These are phyloP conservation scores for Verticillium nubilum DNA, from an alignment of 2,329 filamentous ascomycete species.

Conservation along the genomic window DNA sequence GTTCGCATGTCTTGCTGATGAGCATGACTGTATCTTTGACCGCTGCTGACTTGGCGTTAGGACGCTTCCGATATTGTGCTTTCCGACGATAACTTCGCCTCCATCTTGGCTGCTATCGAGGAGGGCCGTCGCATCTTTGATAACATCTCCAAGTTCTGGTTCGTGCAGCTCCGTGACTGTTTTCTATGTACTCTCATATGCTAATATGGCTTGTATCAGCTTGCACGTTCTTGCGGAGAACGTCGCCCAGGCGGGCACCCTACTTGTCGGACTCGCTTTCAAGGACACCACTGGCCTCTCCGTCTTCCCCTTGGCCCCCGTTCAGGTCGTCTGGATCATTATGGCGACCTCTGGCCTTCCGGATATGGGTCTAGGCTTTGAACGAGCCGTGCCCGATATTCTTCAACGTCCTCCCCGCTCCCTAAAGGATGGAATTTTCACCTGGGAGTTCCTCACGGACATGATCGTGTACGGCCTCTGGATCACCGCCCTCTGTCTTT, in stretches of 20 bases:
- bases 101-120: slow-evolving; percentile 58
- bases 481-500: slow-evolving; percentile 45
- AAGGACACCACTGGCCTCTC: slow-evolving; percentile 54
- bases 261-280: slow-evolving; percentile 60
- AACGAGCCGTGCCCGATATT: slow-evolving; percentile 57
- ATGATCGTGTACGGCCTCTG: slow-evolving; percentile 56
- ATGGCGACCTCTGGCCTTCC: slow-evolving; percentile 64
- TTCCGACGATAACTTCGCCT: slow-evolving; percentile 62
- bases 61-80: slow-evolving; percentile 57
- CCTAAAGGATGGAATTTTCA: slow-evolving; percentile 45
- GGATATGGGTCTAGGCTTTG: slow-evolving; percentile 64
- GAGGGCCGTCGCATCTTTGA: slow-evolving; percentile 62
- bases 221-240: slow-evolving; percentile 57
- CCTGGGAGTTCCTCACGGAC: slow-evolving; percentile 51
- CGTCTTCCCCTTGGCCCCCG: slow-evolving; percentile 60
- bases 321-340: slow-evolving; percentile 66
- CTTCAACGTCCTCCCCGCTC: slow-evolving; percentile 51
- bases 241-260: slow-evolving; percentile 55
- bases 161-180: not conserved
- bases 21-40: not conserved
- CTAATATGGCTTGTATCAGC: slow-evolving; percentile 18
- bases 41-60: slow-evolving; percentile 20
- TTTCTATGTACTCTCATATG: not conserved
- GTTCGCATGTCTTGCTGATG: not conserved
- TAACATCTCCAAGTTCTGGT: slow-evolving; percentile 58